phyloP scores from a whole-genome alignment of 2,329 filamentous ascomycete species.

The Nemania sp. region DNA sequence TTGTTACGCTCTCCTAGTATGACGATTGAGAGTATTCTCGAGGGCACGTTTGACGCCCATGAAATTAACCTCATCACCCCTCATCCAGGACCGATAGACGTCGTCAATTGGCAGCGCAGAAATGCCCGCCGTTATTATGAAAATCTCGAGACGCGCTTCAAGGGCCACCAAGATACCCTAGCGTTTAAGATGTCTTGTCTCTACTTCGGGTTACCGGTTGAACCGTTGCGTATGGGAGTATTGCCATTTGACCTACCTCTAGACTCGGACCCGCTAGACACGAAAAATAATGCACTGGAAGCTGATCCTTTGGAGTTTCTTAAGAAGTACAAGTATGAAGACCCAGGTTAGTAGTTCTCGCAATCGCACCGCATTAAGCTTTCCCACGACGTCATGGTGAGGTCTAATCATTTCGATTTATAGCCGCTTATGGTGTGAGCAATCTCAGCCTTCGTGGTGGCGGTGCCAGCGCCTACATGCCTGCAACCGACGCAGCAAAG shows the following conservation, averaged over 20 bases:
- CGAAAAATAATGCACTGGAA: conserved; percentile 5
- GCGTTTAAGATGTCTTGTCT: conserved; percentile 60
- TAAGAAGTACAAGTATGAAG: conserved; percentile 37
- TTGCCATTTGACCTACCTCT: conserved; percentile 11
- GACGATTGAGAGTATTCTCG: conserved; percentile 51
- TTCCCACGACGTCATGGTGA: background rate
- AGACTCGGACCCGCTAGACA: conserved; percentile 34
- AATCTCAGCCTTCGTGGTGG: conserved; percentile 38
- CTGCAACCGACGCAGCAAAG: background rate
- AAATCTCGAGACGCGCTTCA: conserved; percentile 52
- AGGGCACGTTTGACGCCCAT: conserved; percentile 51
- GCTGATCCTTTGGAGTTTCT: conserved; percentile 45
- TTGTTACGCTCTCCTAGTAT: conserved; percentile 43
- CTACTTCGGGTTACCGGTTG: conserved; percentile 61
- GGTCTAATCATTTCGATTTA: conserved; percentile 16
- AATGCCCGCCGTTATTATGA: conserved; percentile 49
- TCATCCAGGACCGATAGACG: conserved; percentile 42
- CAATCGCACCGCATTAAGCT: background rate
- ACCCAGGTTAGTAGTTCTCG: conserved; percentile 30
- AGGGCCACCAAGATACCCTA: conserved; percentile 46
- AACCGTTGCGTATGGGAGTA: conserved; percentile 53
- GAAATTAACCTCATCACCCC: conserved; percentile 52
- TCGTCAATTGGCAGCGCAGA: conserved; percentile 51
- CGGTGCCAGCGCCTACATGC: background rate
- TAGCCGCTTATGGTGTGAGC: conserved; percentile 9